Conservation (phyloP, 1,284 basidiomycete genomes). For the Sphaerobolus stellatus region DNA sequence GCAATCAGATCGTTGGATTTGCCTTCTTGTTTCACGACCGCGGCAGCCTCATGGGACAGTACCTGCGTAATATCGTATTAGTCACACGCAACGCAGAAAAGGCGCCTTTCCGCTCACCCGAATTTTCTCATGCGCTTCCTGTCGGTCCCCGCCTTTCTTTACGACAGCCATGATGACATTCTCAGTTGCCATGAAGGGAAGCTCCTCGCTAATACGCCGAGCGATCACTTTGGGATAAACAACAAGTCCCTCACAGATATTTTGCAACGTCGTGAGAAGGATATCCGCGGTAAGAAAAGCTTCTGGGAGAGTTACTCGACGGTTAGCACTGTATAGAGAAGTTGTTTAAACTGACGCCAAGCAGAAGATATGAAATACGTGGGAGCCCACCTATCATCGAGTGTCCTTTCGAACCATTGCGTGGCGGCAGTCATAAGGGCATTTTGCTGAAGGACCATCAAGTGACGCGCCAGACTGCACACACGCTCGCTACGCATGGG, state of each 20-base stretch:
- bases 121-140: constrained; percentile 96
- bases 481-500: constrained; percentile 99
- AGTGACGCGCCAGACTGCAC: constrained; percentile 90
- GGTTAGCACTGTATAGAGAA: constrained; percentile 72
- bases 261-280: constrained; percentile 92
- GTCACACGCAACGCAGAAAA: constrained; percentile 5
- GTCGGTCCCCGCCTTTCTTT: constrained; percentile 91
- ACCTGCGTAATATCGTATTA: constrained; percentile 44
- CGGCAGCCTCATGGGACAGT: constrained; percentile 93
- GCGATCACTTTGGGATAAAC: constrained; percentile 97
- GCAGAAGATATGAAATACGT: neutral
- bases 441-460: constrained; percentile 93
- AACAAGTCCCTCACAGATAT: constrained; percentile 95
- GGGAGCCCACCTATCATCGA: constrained; percentile 77
- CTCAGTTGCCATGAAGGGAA: constrained; percentile 99
- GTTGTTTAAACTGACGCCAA: constrained; percentile 5
- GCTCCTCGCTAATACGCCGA: constrained; percentile 88
- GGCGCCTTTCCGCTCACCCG: constrained; percentile 51
- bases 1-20: constrained; percentile 96
- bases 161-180: constrained; percentile 99
- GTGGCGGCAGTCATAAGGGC: constrained; percentile 88
- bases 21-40: constrained; percentile 94
- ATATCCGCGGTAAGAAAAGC: constrained; percentile 98
- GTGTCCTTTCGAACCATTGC: constrained; percentile 96
- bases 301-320: constrained; percentile 93